These are phyloP conservation scores for Crithidia brevicula DNA, from an alignment of 208 protist species.

Conservation along the genomic window DNA sequence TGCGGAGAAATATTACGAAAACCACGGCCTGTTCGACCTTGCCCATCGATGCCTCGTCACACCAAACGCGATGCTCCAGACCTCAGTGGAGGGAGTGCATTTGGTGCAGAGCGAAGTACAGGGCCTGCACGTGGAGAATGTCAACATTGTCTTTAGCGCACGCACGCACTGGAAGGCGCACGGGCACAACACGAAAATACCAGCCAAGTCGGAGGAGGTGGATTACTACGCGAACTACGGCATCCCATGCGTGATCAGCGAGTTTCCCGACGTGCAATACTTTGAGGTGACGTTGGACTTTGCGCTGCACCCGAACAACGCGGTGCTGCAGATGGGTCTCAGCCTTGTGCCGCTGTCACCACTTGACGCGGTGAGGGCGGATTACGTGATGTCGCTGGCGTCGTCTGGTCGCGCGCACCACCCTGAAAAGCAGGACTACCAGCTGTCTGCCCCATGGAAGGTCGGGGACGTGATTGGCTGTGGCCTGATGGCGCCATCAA, in stretches of 20 bases:
- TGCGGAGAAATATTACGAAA: slow-evolving; percentile 44
- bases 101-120: slow-evolving; percentile 85
- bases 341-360: slow-evolving; percentile 53
- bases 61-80: slow-evolving; percentile 81
- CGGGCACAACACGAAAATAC: slow-evolving; percentile 36
- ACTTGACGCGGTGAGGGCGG: slow-evolving; percentile 37
- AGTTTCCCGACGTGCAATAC: slow-evolving; percentile 84
- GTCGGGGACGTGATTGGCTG: slow-evolving; percentile 88
- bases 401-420: slow-evolving; percentile 57
- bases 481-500: slow-evolving; percentile 73
- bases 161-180: slow-evolving; percentile 81
- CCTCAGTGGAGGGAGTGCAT: slow-evolving; percentile 62
- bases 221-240: slow-evolving; percentile 76
- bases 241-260: slow-evolving; percentile 68
- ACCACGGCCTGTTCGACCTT: slow-evolving; percentile 73
- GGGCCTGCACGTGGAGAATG: slow-evolving; percentile 80
- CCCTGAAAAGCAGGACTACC: slow-evolving; percentile 29
- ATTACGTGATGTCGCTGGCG: slow-evolving; percentile 51
- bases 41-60: slow-evolving; percentile 66
- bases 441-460: slow-evolving; percentile 61
- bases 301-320: slow-evolving; percentile 41
- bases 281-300: slow-evolving; percentile 86
- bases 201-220: slow-evolving; percentile 34
- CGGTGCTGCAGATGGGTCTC: slow-evolving; percentile 65
- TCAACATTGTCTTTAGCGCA: slow-evolving; percentile 68